Percentiles rank a stretch among this genome's conserved stretches.
Evolutionary conservation across 2,329 filamentous ascomycete genomes (phyloP).

Genomic region (Samsoniella hepiali): DNA sequence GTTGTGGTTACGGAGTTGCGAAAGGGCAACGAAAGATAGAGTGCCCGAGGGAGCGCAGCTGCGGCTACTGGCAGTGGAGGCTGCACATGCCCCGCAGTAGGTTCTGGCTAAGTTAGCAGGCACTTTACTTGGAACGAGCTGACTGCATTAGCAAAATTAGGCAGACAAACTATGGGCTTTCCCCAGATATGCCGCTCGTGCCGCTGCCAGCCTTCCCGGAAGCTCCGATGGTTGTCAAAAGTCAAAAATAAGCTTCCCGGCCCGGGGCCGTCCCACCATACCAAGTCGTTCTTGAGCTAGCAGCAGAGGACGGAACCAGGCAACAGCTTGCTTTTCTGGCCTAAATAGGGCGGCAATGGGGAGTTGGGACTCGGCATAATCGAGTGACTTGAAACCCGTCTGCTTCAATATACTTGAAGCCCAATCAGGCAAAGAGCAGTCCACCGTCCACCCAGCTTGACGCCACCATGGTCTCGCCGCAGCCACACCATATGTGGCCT

Average conservation of each 20-base stretch:
- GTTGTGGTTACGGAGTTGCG: not conserved
- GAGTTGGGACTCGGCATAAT: not conserved
- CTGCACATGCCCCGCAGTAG: conserved; percentile 10
- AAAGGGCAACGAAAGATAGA: not conserved
- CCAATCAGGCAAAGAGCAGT: not conserved
- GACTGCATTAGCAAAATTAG: not conserved
- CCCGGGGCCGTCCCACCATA: not conserved
- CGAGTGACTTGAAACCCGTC: not conserved
- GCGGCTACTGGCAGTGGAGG: conserved; percentile 1
- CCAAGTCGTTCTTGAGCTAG: not conserved
- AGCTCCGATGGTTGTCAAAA: not conserved
- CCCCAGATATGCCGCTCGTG: not conserved
- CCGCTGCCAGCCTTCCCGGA: not conserved
- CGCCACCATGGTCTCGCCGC: not conserved
- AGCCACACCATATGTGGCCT: not conserved
- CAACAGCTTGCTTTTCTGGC: not conserved
- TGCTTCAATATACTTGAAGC: not conserved
- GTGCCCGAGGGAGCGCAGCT: not conserved
- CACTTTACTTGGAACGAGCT: not conserved
- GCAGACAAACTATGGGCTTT: not conserved
- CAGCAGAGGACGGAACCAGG: not conserved
- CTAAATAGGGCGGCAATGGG: not conserved
- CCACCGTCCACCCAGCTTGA: not conserved
- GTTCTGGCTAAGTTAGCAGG: not conserved
- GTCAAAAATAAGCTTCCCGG: not conserved